Conservation (phyloP, 192 early-diverging fungal genomes). For the Podila verticillata region DNA sequence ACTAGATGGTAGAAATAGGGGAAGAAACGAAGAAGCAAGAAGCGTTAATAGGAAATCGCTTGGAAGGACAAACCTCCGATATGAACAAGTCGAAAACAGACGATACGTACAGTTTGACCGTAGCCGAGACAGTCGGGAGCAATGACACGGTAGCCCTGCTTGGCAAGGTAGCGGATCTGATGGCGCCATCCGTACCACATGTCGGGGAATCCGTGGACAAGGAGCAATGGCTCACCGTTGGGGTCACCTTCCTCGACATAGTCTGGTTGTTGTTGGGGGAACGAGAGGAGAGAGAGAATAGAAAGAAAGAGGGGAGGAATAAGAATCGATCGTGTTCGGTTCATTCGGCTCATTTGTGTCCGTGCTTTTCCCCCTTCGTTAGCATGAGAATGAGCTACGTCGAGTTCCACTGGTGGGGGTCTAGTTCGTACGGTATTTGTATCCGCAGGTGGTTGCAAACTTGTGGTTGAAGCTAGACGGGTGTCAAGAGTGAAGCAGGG, state of each 20-base stretch:
- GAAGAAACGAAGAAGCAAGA: too few relatives aligned
- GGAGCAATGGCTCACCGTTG: slow-evolving; percentile 37
- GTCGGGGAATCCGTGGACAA: slow-evolving; percentile 56
- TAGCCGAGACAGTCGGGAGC: slow-evolving; percentile 61
- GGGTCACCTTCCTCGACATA: slow-evolving; percentile 55
- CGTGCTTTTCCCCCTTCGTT: too few relatives aligned
- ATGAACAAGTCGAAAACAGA: background rate
- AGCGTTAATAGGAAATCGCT: background rate
- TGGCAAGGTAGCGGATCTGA: slow-evolving; percentile 61
- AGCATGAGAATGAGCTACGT: too few relatives aligned
- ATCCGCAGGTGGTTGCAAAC: slow-evolving; percentile 12
- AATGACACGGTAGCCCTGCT: slow-evolving; percentile 68
- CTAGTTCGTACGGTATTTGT: slow-evolving; percentile 18
- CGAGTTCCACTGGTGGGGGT: too few relatives aligned
- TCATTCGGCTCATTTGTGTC: too few relatives aligned
- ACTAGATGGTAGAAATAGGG: background rate
- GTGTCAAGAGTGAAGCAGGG: background rate
- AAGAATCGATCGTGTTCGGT: background rate
- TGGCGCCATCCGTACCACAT: slow-evolving; percentile 57
- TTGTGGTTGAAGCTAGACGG: slow-evolving; percentile 34
- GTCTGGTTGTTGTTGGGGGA: slow-evolving; percentile 14
- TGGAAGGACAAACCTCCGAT: background rate
- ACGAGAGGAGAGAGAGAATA: background rate
- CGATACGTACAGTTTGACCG: slow-evolving; percentile 55
- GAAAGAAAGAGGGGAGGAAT: background rate